Evolutionary conservation across 1,139 yeast genomes (phyloP).

Genomic region (Eremothecium sinecaudum): DNA sequence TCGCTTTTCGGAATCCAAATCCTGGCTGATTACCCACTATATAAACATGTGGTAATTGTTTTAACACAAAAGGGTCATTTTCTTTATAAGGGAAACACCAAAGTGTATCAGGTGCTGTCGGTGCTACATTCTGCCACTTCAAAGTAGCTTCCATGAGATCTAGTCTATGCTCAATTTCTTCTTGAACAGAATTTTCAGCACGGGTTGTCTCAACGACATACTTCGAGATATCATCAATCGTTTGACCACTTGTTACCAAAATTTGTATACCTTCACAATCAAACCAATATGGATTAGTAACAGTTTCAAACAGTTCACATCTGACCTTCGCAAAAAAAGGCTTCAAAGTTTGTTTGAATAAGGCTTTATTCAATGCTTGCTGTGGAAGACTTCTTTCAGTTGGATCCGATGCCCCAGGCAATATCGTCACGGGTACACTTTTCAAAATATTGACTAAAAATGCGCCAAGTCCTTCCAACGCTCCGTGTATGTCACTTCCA

Average conservation of each 20-base stretch:
- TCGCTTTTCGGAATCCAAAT: constrained; percentile 34
- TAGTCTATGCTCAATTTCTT: constrained; percentile 34
- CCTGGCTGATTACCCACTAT: constrained; percentile 75
- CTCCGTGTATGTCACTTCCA: constrained; percentile 18
- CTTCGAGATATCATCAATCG: constrained; percentile 63
- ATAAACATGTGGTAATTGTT: constrained; percentile 75
- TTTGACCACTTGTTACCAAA: constrained; percentile 78
- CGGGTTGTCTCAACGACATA: constrained; percentile 41
- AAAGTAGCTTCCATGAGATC: constrained; percentile 60
- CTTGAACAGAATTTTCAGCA: constrained; percentile 17
- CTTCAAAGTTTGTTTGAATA: constrained; percentile 43
- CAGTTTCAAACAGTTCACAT: constrained; percentile 36
- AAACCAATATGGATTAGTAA: constrained; percentile 74
- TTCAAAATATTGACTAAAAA: constrained; percentile 51
- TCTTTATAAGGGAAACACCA: constrained; percentile 82
- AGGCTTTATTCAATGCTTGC: constrained; percentile 71
- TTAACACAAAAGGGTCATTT: constrained; percentile 70
- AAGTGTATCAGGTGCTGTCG: constrained; percentile 94
- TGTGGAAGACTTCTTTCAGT: constrained; percentile 80
- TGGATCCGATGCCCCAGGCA: constrained; percentile 86
- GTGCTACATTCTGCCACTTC: constrained; percentile 79
- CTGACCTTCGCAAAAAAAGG: constrained; percentile 37
- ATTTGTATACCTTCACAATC: constrained; percentile 46
- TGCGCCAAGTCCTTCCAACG: constrained; percentile 40
- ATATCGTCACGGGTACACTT: constrained; percentile 57